These are phyloP conservation scores for Pseudogymnoascus sp. DNA, from an alignment of 2,329 filamentous ascomycete species.

Conservation along the genomic window DNA sequence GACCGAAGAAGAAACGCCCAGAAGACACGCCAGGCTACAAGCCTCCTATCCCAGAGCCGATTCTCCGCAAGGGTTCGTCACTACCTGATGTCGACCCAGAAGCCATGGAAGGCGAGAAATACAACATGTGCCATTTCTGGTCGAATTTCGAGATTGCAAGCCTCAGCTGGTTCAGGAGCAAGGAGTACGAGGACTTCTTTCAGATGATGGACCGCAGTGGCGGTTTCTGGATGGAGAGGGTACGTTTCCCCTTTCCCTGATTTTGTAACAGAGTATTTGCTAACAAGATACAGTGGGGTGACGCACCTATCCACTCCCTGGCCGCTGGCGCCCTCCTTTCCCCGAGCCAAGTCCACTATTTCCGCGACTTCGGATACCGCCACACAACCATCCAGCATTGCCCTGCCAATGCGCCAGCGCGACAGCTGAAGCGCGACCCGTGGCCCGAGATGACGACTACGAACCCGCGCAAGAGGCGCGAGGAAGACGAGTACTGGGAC, in stretches of 20 bases:
- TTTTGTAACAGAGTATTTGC: constrained; percentile 13
- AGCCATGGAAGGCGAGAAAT: constrained; percentile 92
- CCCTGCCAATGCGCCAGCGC: constrained; percentile 85
- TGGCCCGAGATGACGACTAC: constrained; percentile 75
- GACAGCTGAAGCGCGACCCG: constrained; percentile 73
- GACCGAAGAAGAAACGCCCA: constrained; percentile 46
- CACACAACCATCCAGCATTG: constrained; percentile 99
- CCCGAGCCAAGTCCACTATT: constrained; percentile 88
- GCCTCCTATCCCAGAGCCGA: constrained; percentile 70
- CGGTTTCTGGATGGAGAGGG: constrained; percentile 98
- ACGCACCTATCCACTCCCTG: constrained; percentile 95
- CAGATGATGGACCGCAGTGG: constrained; percentile 98
- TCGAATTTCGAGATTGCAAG: constrained; percentile 98
- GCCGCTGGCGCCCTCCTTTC: constrained; percentile 83
- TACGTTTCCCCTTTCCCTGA: constrained; percentile 41
- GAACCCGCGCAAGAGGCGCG: constrained; percentile 75
- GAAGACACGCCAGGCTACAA: constrained; percentile 61
- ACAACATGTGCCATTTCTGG: constrained; percentile 99
- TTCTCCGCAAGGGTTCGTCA: constrained; percentile 66
- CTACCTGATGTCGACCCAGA: constrained; percentile 83
- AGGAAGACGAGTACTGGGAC: constrained; percentile 97
- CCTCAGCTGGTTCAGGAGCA: constrained; percentile 92
- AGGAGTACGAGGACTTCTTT: constrained; percentile 97
- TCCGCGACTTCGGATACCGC: constrained; percentile 96
- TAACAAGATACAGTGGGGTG: constrained; percentile 69